These are phyloP conservation scores for Pisolithus microcarpus DNA, from an alignment of 768 basidiomycete species.

Conservation along the genomic window DNA sequence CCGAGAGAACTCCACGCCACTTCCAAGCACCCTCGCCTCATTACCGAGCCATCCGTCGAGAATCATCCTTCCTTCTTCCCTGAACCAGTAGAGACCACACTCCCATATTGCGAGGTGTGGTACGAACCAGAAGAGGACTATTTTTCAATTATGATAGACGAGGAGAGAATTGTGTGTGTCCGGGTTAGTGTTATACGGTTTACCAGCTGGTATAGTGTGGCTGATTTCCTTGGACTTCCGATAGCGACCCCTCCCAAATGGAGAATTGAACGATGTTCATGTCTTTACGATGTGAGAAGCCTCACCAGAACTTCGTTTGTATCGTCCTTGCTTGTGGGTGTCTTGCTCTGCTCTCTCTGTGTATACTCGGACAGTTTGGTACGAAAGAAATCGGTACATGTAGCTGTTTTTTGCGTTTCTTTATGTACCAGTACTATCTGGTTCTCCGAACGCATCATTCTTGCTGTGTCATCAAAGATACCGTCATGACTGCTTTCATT, in stretches of 20 bases:
- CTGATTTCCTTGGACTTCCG: conserved; percentile 1
- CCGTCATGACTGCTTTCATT: no score
- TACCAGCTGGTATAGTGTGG: not conserved
- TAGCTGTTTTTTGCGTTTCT: no score
- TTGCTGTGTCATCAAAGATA: no score
- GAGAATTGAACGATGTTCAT: conserved; percentile 27
- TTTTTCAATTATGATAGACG: conserved; percentile 38
- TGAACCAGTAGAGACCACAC: conserved; percentile 16
- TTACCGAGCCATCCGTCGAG: conserved; percentile 9
- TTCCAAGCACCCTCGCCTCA: not conserved
- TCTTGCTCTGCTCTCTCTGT: no score
- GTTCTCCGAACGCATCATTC: no score
- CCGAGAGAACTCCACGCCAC: no score
- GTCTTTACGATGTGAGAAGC: conserved; percentile 26
- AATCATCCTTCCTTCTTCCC: conserved; percentile 17
- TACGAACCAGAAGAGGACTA: conserved; percentile 22
- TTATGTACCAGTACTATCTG: no score
- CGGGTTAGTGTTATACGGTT: conserved; percentile 24
- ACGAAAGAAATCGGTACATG: no score
- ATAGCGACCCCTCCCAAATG: conserved; percentile 22
- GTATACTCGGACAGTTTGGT: no score
- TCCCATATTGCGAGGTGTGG: conserved; percentile 27
- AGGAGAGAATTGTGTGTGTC: conserved; percentile 34
- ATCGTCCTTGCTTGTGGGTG: no score
- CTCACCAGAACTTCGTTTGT: no score